Base-by-base conservation (phyloP, 306 rosid species). In the Malus asiatica region DNA sequence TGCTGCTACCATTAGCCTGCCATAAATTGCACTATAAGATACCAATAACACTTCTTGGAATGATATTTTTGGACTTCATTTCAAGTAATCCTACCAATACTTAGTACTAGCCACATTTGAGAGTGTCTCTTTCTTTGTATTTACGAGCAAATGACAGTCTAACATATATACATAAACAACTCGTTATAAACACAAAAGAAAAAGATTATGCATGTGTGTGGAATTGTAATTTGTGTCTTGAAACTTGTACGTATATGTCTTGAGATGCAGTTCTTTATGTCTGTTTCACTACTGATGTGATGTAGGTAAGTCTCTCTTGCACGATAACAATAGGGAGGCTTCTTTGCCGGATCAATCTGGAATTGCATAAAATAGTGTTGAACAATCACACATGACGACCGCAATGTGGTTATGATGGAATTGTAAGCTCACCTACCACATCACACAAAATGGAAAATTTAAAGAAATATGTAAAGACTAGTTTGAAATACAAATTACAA, bases 11-110 rank as follows among this genome's bases (percentile, higher is more conserved):
- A 2, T 9, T 80, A 73, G 74, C 59, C 9, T 40, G 22, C 70
- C 81, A 79, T 77, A 78, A 78, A 77, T 79, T 77, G 85, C 78
- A 87, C 46, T 65, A 51, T 70, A 81, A 85, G 84, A 63, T 70
- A 62, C 73, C 80, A 62, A 32, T 33, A 57, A 69, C 62, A 83
- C 72, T 83, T 70, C 78, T 72, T 60, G 46, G 32, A 72, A 67
- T 76, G 78, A 84, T 82, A 77, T 35, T 82, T 81, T 87, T 84
- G 78, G 84, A 86, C 83, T 80, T 87, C 91, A 67, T 78, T 78
- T 76, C 78, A 85, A 79, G 81, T 61, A 76, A 84, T 35, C 83
- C 81, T 82, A 76, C 71, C 83, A 72, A 66, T 84, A 70, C 45
- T 82, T 80, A 13, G 67, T 79, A 65, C n/a, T 29, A 58, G 27